Evolutionary conservation across 345 rosid genomes (phyloP).

Genomic region (Euphorbia lathyris): DNA sequence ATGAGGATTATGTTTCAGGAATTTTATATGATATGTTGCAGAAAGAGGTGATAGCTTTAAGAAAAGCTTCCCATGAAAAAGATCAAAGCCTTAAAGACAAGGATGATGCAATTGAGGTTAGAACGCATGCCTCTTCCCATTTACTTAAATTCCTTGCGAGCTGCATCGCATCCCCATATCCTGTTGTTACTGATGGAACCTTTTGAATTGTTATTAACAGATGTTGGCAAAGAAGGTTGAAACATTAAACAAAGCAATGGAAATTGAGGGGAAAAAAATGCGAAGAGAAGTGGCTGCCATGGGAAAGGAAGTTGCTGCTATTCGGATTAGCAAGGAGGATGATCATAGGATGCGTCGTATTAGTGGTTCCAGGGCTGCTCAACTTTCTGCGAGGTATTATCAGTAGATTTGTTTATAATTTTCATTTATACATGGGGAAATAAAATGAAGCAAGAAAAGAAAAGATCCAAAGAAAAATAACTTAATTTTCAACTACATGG

Average conservation of each 20-base stretch:
- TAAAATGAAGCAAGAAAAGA: background rate
- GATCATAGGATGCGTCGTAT: conserved; percentile 31
- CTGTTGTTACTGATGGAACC: background rate
- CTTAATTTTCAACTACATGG: background rate
- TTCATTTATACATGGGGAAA: too few relatives aligned
- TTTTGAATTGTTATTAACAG: conserved; percentile 14
- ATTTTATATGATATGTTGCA: conserved; percentile 44
- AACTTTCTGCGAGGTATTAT: conserved; percentile 35
- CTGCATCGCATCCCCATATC: background rate
- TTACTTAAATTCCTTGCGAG: background rate
- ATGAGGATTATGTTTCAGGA: conserved; percentile 36
- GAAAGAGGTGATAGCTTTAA: conserved; percentile 37
- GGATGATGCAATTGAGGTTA: conserved; percentile 42
- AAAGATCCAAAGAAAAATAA: background rate
- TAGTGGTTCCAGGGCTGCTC: conserved; percentile 37
- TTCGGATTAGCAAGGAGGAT: conserved; percentile 32
- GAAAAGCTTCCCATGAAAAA: conserved; percentile 41
- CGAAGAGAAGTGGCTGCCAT: conserved; percentile 41
- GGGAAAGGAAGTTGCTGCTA: conserved; percentile 44
- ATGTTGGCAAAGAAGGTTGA: conserved; percentile 50
- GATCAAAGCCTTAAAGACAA: conserved; percentile 45
- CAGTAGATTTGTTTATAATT: background rate
- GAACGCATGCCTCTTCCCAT: background rate
- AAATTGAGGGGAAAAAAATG: conserved; percentile 43
- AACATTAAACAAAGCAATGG: conserved; percentile 44